A percentile compares a stretch with the other conserved stretches of the same genome.
Evolutionary conservation across 495 filamentous ascomycete species (phyloP).

Genomic region (Aspergillus leporis): DNA sequence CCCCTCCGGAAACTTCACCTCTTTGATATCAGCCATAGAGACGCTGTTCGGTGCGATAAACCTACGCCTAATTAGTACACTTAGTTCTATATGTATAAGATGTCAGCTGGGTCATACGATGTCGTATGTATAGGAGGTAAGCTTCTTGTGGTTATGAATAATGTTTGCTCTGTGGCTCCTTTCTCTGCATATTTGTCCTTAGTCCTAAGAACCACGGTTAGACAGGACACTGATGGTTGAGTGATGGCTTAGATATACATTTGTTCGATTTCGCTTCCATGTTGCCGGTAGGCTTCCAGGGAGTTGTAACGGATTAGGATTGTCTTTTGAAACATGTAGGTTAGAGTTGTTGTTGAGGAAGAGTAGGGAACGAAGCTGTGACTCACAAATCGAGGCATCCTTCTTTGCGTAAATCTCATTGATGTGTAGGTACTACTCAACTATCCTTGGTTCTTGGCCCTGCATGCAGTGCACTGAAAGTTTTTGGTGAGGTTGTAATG

Average conservation of each 20-base stretch:
- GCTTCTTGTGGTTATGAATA: slow-evolving; percentile 20
- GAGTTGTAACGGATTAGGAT: slow-evolving; percentile 19
- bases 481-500: too few species aligned
- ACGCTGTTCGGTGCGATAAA: slow-evolving; percentile 16
- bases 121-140: slow-evolving; percentile 19
- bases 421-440: too few species aligned
- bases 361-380: too few species aligned
- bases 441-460: too few species aligned
- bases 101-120: slow-evolving; percentile 4
- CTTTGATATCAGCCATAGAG: slow-evolving; percentile 14
- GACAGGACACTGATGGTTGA: not conserved
- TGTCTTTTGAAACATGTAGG: slow-evolving; percentile 5
- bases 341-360: too few species aligned
- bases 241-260: slow-evolving; percentile 7
- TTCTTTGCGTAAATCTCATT: not conserved
- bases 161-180: slow-evolving; percentile 13
- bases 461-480: too few species aligned
- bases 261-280: slow-evolving; percentile 17
- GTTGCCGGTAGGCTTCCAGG: slow-evolving; percentile 16
- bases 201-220: not conserved
- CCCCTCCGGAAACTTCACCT: slow-evolving; percentile 14
- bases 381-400: slow-evolving; percentile 12
- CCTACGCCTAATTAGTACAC: not conserved
- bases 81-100: not conserved
- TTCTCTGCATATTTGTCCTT: slow-evolving; percentile 11